Percentiles rank a stretch among this genome's conserved stretches.
Conservation (phyloP, 2,329 filamentous ascomycete genomes). For the Cordyceps tenuipes region DNA sequence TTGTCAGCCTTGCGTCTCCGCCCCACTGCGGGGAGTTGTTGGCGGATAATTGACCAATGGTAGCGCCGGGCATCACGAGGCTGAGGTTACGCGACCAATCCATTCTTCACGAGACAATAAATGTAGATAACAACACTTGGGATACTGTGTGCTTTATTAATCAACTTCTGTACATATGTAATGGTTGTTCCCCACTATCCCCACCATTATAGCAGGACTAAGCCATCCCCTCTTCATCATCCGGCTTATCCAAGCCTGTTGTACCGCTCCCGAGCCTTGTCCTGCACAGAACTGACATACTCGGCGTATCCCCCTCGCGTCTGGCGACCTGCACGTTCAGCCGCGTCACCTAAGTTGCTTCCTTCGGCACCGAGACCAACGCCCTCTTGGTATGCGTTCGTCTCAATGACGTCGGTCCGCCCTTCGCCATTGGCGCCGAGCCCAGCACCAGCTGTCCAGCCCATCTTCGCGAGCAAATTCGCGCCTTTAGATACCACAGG, state of each 20-base stretch:
- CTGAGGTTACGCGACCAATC: not conserved
- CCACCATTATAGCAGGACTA: not conserved
- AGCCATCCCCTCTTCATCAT: not conserved
- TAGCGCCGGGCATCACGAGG: not conserved
- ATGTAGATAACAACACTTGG: too few species aligned
- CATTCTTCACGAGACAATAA: too few species aligned
- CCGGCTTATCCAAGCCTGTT: conserved; percentile 37
- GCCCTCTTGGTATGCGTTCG: conserved; percentile 57
- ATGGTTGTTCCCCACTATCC: not conserved
- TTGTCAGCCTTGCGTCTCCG: not conserved
- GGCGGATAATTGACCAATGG: not conserved
- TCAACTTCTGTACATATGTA: not conserved
- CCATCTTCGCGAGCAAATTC: conserved; percentile 63
- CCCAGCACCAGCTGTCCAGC: conserved; percentile 58
- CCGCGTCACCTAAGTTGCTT: conserved; percentile 60
- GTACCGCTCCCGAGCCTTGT: conserved; percentile 58
- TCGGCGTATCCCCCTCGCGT: conserved; percentile 52
- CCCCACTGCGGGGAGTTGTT: conserved; percentile 7
- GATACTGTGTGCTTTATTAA: not conserved
- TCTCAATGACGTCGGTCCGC: conserved; percentile 54
- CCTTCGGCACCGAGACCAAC: conserved; percentile 63
- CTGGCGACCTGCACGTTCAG: conserved; percentile 52
- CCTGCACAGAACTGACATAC: conserved; percentile 57
- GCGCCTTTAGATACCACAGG: conserved; percentile 51
- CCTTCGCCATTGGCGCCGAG: conserved; percentile 56